phyloP scores from a whole-genome alignment of 78 protist genomes.

The Pelomyxa schiedti region DNA sequence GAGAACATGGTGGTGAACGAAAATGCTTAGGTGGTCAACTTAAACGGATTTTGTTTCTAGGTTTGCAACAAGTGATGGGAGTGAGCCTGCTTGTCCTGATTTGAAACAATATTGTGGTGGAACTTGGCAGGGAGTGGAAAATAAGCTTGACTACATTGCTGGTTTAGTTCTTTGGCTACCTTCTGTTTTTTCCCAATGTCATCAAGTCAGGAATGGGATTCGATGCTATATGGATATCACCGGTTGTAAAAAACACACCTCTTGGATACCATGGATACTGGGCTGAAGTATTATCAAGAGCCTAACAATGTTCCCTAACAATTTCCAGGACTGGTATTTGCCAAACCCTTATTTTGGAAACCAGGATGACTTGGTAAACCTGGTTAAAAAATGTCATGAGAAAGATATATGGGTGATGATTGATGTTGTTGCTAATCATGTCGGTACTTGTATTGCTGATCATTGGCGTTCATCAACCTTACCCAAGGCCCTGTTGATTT shows the following conservation, averaged over 20 bases:
- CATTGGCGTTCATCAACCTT: not conserved
- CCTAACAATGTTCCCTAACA: not conserved
- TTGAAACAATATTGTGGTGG: too few relatives aligned
- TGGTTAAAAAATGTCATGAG: slow-evolving; percentile 13
- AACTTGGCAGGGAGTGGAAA: too few relatives aligned
- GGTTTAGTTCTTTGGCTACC: too few relatives aligned
- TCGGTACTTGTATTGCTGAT: slow-evolving; percentile 9
- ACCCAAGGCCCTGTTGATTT: slow-evolving; percentile 8
- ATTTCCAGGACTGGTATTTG: not conserved
- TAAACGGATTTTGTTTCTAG: too few relatives aligned
- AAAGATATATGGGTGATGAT: slow-evolving; percentile 36
- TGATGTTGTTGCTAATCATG: slow-evolving; percentile 69
- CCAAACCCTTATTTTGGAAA: slow-evolving; percentile 45
- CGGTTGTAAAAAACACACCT: slow-evolving; percentile 25
- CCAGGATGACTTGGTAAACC: slow-evolving; percentile 11
- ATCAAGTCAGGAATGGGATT: slow-evolving; percentile 62
- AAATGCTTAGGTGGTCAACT: too few relatives aligned
- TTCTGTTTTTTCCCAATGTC: too few relatives aligned
- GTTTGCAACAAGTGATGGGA: too few relatives aligned
- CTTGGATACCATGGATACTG: slow-evolving; percentile 52
- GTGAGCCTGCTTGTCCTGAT: too few relatives aligned
- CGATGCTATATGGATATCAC: slow-evolving; percentile 70
- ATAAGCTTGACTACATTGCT: too few relatives aligned
- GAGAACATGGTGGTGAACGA: too few relatives aligned
- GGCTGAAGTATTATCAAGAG: not conserved